Conservation (phyloP, 208 protist genomes). For the Wallacemonas sp. region DNA sequence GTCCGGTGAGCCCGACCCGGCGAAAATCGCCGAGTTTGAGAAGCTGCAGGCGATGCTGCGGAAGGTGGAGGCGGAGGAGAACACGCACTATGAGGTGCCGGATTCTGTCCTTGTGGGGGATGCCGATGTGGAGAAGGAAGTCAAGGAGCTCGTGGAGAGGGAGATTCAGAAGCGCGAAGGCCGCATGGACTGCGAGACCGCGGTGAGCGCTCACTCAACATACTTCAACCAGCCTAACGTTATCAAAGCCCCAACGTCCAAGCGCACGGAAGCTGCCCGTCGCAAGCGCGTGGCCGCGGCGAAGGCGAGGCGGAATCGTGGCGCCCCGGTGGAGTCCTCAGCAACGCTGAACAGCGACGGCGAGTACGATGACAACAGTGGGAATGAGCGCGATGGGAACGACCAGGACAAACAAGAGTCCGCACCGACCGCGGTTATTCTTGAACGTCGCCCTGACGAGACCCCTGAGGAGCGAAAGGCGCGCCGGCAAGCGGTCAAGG, state of each 20-base stretch:
- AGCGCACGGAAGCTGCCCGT: conserved; percentile 19
- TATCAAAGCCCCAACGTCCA: conserved; percentile 46
- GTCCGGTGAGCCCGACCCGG: not conserved
- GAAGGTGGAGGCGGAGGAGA: conserved; percentile 13
- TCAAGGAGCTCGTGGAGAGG: conserved; percentile 31
- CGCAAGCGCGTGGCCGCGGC: conserved; percentile 12
- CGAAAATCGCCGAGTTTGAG: conserved; percentile 3
- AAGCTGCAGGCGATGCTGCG: conserved; percentile 7
- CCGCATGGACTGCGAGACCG: conserved; percentile 85
- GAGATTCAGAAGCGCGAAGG: conserved; percentile 13
- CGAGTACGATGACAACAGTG: conserved; percentile 26
- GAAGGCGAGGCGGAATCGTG: not conserved
- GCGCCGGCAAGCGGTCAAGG: conserved; percentile 78
- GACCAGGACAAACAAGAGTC: not conserved
- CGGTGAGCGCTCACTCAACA: conserved; percentile 69
- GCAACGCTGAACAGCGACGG: conserved; percentile 20
- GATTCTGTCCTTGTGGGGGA: conserved; percentile 7
- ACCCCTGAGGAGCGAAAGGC: conserved; percentile 86
- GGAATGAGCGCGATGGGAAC: conserved; percentile 6
- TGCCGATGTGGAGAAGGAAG: conserved; percentile 45
- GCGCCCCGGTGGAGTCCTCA: not conserved
- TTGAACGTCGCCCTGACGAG: conserved; percentile 57
- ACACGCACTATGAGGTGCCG: conserved; percentile 12
- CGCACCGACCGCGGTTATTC: conserved; percentile 8
- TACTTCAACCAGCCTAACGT: conserved; percentile 91